Base-by-base conservation (phyloP, 2,329 filamentous ascomycete species). In the Pseudocercospora macadamiae region DNA sequence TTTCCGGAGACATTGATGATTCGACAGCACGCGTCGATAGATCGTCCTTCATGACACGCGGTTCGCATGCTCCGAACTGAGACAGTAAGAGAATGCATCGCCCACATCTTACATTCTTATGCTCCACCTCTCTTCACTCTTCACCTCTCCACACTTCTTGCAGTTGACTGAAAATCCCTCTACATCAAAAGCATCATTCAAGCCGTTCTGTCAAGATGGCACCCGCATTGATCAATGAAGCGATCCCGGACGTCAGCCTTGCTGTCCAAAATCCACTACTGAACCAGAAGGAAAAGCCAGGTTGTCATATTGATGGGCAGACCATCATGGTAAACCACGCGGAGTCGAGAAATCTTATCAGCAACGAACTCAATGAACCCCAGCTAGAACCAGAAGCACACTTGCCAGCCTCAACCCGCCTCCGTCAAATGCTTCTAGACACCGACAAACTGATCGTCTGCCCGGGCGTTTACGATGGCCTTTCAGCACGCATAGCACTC, bases 381-480 rank as follows among this genome's bases (percentile, higher is more conserved):
- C 10, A 10, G 9, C 21, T 48, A 16, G 44, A 48, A 48, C 54
- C 45, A 39, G 47, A 25, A 8, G 44, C 54, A 9, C 10, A 47
- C 12, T 26, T 54, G 9, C 56, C 56, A 14, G 56, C 54, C 12
- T 52, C 47, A n/a, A 60, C 59, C 5, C 21, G 45, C 2, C 39
- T 69, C 3, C 61, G 64, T 12, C 39, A 64, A 23, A 55, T 69
- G 53, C 55, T 70, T 28, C 39, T 51, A 18, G 56, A 65, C 28
- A 53, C 56, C 5, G 39, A 59, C 23, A 65, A 71, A 2, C 71
- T 82, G 78, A 23, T 87, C 37, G 78, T 86, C 2, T 85, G 82
- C 55, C 85, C 85, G 0, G 85, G 86, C 37, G 85, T 88, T 2
- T 87, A 87, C 64, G 86, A 89, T 76, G 86, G 86, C 6, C 79